Percentiles rank a stretch among this genome's conserved stretches.
Conservation (phyloP, 2,329 filamentous ascomycete genomes). For the Trichoderma sp. region DNA sequence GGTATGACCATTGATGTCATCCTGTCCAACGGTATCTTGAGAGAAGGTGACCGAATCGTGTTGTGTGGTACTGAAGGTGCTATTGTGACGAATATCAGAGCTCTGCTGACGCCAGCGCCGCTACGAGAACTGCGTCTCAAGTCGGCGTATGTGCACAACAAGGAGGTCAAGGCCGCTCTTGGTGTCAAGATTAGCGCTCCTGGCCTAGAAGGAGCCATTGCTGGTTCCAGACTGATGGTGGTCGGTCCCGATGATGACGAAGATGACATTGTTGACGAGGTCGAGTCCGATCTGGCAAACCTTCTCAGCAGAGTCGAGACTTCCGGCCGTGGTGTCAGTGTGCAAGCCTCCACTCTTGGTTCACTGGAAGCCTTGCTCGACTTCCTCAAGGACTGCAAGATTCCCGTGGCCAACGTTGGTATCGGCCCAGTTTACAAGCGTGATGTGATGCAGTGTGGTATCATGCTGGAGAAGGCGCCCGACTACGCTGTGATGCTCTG, state of each 20-base stretch:
- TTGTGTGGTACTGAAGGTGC: slow-evolving; percentile 95
- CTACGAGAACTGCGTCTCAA: slow-evolving; percentile 95
- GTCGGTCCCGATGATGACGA: slow-evolving; percentile 95
- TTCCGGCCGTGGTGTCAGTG: slow-evolving; percentile 89
- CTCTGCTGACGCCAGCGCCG: slow-evolving; percentile 87
- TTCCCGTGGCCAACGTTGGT: slow-evolving; percentile 94
- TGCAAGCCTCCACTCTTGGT: slow-evolving; percentile 95
- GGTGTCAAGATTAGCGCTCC: slow-evolving; percentile 99
- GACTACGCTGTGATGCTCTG: slow-evolving; percentile 99
- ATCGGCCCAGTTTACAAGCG: slow-evolving; percentile 98
- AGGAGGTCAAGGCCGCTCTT: slow-evolving; percentile 96
- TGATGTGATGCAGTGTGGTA: slow-evolving; percentile 92
- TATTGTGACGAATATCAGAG: slow-evolving; percentile 93
- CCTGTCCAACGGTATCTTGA: slow-evolving; percentile 90
- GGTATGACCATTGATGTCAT: slow-evolving; percentile 99
- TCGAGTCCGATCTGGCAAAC: slow-evolving; percentile 90
- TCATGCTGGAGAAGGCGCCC: slow-evolving; percentile 93
- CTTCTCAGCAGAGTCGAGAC: slow-evolving; percentile 90
- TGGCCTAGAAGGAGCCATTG: slow-evolving; percentile 92
- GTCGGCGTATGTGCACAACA: slow-evolving; percentile 97
- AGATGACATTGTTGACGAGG: slow-evolving; percentile 93
- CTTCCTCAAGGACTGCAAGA: slow-evolving; percentile 94
- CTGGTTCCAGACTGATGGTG: slow-evolving; percentile 90
- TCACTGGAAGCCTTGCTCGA: slow-evolving; percentile 95
- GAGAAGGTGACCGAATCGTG: slow-evolving; percentile 92